phyloP scores from a whole-genome alignment of 176 grass and related monocot genomes.

The Oryza brachyantha region DNA sequence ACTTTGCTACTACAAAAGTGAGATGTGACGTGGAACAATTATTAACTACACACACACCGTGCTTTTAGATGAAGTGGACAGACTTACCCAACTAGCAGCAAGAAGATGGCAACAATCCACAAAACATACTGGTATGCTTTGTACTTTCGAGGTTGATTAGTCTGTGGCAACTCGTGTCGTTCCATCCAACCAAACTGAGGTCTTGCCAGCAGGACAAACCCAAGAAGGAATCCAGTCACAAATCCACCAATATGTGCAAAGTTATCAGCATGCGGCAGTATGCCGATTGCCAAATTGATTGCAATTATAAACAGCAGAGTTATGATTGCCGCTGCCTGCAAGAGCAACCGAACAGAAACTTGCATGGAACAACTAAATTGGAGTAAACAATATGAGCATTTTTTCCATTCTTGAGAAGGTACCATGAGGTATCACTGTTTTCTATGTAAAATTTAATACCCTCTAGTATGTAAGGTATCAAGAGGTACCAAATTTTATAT shows the following conservation, averaged over 20 bases:
- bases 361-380: neutral
- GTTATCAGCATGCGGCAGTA: conserved; percentile 83
- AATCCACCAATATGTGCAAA: conserved; percentile 85
- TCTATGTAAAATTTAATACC: no score
- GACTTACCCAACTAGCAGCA: conserved; percentile 71
- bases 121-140: conserved; percentile 72
- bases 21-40: neutral
- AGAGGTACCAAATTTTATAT: no score
- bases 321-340: conserved; percentile 69
- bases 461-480: no score
- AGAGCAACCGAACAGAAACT: conserved; percentile 10
- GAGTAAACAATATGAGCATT: conserved; percentile 3
- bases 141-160: conserved; percentile 78
- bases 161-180: conserved; percentile 56
- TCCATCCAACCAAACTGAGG: conserved; percentile 93
- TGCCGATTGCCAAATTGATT: conserved; percentile 80
- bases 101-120: conserved; percentile 56
- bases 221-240: conserved; percentile 70
- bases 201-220: conserved; percentile 72
- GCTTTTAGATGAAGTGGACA: neutral
- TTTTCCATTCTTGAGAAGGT: no score
- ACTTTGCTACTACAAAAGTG: neutral
- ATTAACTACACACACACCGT: neutral
- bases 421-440: no score
- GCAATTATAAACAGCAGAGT: conserved; percentile 64